phyloP scores from a whole-genome alignment of 2,329 filamentous ascomycete species.

The Geosmithia flava region DNA sequence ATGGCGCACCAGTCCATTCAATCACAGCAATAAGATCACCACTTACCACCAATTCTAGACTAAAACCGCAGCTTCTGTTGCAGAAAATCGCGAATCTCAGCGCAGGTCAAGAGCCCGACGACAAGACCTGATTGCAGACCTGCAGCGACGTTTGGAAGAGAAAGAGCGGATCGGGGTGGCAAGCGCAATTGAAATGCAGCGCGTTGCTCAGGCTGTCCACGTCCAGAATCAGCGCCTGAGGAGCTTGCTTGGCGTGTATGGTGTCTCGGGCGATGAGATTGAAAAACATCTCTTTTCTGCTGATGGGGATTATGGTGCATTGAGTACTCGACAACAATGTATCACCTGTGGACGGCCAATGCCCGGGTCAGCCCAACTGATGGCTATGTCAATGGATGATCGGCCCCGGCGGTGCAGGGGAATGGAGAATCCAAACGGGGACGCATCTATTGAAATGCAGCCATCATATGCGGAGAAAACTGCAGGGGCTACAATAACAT shows the following conservation, averaged over 20 bases:
- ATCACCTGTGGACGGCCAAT: neutral
- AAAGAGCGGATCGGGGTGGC: slow-evolving; percentile 34
- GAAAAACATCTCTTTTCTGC: neutral
- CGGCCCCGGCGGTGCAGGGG: no score
- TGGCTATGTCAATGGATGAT: neutral
- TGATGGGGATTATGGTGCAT: no score
- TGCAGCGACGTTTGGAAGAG: slow-evolving; percentile 32
- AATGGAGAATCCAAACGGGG: no score
- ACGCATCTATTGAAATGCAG: neutral
- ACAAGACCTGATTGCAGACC: slow-evolving; percentile 10
- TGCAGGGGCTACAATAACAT: neutral
- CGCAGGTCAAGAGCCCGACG: no score
- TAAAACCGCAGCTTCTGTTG: no score
- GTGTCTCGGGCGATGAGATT: slow-evolving; percentile 1
- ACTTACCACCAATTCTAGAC: no score
- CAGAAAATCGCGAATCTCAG: no score
- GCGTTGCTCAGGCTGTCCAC: slow-evolving; percentile 24
- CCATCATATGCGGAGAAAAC: neutral
- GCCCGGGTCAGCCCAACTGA: neutral
- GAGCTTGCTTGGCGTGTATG: neutral
- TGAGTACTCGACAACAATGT: neutral
- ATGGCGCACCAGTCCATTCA: no score
- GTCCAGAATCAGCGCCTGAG: slow-evolving; percentile 1
- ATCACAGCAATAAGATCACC: no score
- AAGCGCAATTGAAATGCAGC: slow-evolving; percentile 41